These are phyloP conservation scores for Saturnispora sekii DNA, from an alignment of 805 yeast genomes.

Conservation along the genomic window DNA sequence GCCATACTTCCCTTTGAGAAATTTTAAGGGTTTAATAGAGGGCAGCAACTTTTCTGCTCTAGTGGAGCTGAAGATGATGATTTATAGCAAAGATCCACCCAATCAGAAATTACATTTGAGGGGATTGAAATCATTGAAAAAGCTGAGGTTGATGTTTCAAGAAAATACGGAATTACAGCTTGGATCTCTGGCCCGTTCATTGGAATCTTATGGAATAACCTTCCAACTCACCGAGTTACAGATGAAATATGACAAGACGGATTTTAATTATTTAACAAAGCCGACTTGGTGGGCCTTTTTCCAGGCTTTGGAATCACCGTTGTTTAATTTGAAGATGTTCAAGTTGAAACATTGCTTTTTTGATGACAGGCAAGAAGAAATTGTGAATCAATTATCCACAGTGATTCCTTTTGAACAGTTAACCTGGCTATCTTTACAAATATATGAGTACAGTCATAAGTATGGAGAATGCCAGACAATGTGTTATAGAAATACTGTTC, in stretches of 20 bases:
- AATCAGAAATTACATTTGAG: constrained; percentile 3
- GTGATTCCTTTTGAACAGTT: constrained; percentile 26
- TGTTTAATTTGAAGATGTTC: constrained; percentile 12
- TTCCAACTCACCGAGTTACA: constrained; percentile 12
- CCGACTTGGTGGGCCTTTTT: constrained; percentile 25
- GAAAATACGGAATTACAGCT: constrained; percentile 16
- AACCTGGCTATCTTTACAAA: constrained; percentile 14
- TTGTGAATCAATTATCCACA: constrained; percentile 27
- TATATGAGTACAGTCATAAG: constrained; percentile 23
- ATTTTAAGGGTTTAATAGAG: neutral
- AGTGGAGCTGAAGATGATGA: constrained; percentile 11
- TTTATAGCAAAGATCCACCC: constrained; percentile 9
- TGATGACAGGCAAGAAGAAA: constrained; percentile 13
- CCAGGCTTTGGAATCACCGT: constrained; percentile 1
- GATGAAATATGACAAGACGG: constrained; percentile 15
- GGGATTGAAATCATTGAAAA: constrained; percentile 7
- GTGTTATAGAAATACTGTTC: constrained; percentile 5
- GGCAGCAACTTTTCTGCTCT: neutral
- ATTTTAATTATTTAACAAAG: constrained; percentile 18
- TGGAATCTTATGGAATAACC: constrained; percentile 7
- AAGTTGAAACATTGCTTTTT: constrained; percentile 20
- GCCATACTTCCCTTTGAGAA: constrained; percentile 8
- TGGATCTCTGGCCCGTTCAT: constrained; percentile 5
- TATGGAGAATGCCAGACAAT: neutral
- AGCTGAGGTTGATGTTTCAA: constrained; percentile 17